Conservation (phyloP, 2,329 filamentous ascomycete species). For the Ophiocordyceps polyrhachis-furcata region DNA sequence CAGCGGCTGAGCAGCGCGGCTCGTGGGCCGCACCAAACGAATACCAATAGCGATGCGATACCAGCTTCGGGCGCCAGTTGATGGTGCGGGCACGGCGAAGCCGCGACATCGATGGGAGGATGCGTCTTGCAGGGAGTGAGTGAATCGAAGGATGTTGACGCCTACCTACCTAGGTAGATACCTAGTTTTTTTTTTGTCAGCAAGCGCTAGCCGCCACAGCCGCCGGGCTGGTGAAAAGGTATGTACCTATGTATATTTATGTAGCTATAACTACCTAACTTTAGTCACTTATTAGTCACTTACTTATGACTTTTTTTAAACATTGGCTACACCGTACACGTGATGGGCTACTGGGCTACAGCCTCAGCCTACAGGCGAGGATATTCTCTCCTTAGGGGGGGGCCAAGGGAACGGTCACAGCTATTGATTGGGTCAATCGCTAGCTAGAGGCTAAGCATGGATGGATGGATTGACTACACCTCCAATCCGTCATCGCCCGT, state of each 20-base stretch:
- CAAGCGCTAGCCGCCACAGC: not conserved
- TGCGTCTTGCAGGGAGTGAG: not conserved
- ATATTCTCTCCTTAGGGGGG: too few species aligned
- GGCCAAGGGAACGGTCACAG: too few species aligned
- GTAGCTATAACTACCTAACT: too few species aligned
- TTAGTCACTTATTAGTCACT: too few species aligned
- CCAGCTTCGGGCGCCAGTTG: constrained; percentile 17
- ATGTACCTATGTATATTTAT: too few species aligned
- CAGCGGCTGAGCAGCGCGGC: constrained; percentile 16
- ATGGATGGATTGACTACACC: not conserved
- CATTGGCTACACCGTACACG: too few species aligned
- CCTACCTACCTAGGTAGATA: not conserved
- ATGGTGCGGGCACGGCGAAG: constrained; percentile 26
- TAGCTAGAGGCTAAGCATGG: too few species aligned
- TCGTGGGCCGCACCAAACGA: constrained; percentile 25
- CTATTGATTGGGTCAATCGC: too few species aligned
- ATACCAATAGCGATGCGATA: constrained; percentile 22
- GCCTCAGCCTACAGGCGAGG: too few species aligned
- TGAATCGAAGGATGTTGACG: not conserved
- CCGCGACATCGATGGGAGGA: constrained; percentile 18
- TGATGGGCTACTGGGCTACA: too few species aligned
- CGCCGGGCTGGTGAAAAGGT: too few species aligned
- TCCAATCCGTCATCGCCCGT: not conserved
- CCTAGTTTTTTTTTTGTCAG: not conserved
- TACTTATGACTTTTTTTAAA: too few species aligned